Percentiles rank a stretch among this genome's conserved stretches.
Evolutionary conservation across 2,329 filamentous ascomycete species (phyloP).

Genomic region (Calonectria montana): DNA sequence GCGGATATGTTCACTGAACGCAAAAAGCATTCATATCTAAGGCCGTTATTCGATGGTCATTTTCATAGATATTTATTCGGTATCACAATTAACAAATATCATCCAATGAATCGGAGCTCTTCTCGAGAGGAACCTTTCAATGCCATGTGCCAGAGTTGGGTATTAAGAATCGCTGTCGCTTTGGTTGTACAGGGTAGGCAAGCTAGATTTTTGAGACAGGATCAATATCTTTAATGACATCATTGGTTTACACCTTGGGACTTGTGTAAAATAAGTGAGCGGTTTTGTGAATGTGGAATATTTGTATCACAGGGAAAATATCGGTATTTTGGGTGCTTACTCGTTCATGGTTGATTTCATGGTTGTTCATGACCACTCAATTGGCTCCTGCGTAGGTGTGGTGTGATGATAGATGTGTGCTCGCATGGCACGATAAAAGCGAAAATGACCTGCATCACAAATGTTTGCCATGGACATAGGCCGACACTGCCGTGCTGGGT

Average conservation of each 20-base stretch:
- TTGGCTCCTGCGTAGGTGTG: neutral
- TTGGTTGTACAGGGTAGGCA: neutral
- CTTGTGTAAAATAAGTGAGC: too few relatives aligned
- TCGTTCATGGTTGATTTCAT: neutral
- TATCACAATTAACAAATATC: too few relatives aligned
- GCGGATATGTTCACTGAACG: too few relatives aligned
- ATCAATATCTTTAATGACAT: neutral
- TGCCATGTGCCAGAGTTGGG: too few relatives aligned
- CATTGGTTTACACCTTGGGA: neutral
- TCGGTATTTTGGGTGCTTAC: neutral
- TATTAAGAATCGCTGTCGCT: neutral
- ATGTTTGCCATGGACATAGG: neutral
- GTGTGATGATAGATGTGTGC: neutral
- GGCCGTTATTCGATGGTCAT: too few relatives aligned
- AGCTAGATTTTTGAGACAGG: neutral
- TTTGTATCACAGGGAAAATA: neutral
- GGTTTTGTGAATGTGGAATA: too few relatives aligned
- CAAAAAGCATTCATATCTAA: too few relatives aligned
- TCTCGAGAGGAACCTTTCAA: too few relatives aligned
- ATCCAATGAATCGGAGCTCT: too few relatives aligned
- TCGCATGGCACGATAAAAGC: neutral
- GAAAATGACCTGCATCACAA: neutral
- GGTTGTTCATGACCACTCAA: neutral
- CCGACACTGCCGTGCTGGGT: neutral
- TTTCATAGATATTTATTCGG: too few relatives aligned